Percentiles rank a stretch among this genome's conserved stretches.
Evolutionary conservation across 2,329 filamentous ascomycete species (phyloP).

Genomic region (Aspergillus jensenii): DNA sequence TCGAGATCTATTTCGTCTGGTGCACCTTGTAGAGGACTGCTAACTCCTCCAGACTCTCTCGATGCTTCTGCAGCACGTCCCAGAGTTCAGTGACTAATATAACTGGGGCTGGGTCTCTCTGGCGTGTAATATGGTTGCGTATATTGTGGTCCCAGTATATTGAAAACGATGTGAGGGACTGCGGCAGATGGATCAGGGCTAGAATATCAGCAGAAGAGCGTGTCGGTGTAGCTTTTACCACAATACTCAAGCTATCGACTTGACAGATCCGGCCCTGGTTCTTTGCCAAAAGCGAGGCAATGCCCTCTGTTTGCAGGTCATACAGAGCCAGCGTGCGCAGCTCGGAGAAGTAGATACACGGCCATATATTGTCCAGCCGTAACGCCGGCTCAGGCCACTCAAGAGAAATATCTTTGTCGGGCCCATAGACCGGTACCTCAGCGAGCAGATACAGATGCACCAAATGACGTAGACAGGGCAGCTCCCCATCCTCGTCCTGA

Average conservation of each 20-base stretch:
- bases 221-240: neutral
- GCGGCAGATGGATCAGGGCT: neutral
- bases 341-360: too few relatives aligned
- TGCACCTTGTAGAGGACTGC: neutral
- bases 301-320: neutral
- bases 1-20: neutral
- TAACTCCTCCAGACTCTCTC: neutral
- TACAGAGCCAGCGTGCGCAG: too few relatives aligned
- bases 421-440: too few relatives aligned
- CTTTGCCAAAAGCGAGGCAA: neutral
- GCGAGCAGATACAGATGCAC: too few relatives aligned
- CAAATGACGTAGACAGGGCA: too few relatives aligned
- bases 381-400: too few relatives aligned
- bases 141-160: neutral
- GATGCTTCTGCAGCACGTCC: neutral
- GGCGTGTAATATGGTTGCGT: too few relatives aligned
- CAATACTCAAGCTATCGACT: neutral
- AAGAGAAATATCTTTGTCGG: too few relatives aligned
- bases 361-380: too few relatives aligned
- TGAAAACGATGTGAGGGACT: neutral
- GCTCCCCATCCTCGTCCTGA: too few relatives aligned
- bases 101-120: neutral
- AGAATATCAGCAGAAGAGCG: neutral
- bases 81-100: neutral
- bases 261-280: neutral